These are phyloP conservation scores for Sphagnum magellanicum DNA, from an alignment of 228 moss, liverwort and hornwort species.

Conservation along the genomic window DNA sequence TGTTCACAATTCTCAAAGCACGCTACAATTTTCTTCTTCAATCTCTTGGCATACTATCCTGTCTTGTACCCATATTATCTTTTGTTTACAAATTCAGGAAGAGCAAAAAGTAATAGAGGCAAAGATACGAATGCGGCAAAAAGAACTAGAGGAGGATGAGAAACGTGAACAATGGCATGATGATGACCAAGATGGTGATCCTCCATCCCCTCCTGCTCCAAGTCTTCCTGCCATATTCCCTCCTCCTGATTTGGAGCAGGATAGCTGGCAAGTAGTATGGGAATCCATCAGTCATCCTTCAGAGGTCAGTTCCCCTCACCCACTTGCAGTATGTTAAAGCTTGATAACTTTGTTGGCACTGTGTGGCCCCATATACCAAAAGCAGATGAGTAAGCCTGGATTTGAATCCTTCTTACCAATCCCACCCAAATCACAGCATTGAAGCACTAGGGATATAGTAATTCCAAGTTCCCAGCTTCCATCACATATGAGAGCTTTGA, in stretches of 20 bases:
- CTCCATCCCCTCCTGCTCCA: slow-evolving; percentile 13
- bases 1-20: background rate
- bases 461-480: too few species aligned
- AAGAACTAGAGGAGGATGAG: slow-evolving; percentile 53
- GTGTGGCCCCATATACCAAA: background rate
- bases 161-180: slow-evolving; percentile 33
- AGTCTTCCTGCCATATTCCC: slow-evolving; percentile 10
- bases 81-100: slow-evolving; percentile 22
- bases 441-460: too few species aligned
- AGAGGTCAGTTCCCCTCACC: background rate
- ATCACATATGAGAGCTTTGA: too few species aligned
- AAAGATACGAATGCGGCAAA: slow-evolving; percentile 61
- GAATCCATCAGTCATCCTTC: slow-evolving; percentile 11
- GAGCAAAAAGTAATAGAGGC: slow-evolving; percentile 71
- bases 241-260: slow-evolving; percentile 7
- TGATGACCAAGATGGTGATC: slow-evolving; percentile 28
- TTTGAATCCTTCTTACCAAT: too few species aligned
- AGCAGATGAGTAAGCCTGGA: too few species aligned
- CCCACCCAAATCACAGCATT: too few species aligned
- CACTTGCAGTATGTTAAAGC: background rate
- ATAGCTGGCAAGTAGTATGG: slow-evolving; percentile 24
- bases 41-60: background rate
- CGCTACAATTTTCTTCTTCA: background rate
- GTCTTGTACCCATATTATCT: background rate
- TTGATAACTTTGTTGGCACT: background rate